Base-by-base conservation (phyloP, 2,329 filamentous ascomycete species). In the Fusarium sp. region DNA sequence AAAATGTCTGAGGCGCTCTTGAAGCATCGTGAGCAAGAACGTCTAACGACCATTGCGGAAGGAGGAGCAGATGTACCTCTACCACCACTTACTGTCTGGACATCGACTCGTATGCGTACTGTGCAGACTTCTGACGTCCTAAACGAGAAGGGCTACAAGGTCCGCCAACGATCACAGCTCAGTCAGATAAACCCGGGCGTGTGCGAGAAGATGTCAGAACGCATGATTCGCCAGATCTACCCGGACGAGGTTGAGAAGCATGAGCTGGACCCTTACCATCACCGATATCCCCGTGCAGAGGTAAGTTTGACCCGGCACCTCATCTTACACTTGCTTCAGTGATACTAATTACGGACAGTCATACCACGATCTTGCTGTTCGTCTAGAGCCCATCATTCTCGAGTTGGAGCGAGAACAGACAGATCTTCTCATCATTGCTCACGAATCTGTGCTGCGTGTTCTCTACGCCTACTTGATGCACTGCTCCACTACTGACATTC, bases 381-480 rank as follows among this genome's bases (percentile, higher is more conserved):
- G 96, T 22, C 88, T 99, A 46, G 96, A 99, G 78, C 96, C 96
- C 40, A 97, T 99, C 75, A 99, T 99, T 75, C 87, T 99, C 30
- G 96, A 99, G 78, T 87, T 99, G 15, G 96, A 99, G 82, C 90
- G 96, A 43, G 96, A 99, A 81, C 93, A 97, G 73, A 97, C 96
- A 70, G 96, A 99, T 77, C 86, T 99, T n/a, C 87, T 99, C 53
- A 97, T 99, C 76, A 97, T 99, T 71, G 96, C 96, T 1, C 96
- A 99, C 78, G 96, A 99, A 79, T 97, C 93, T 51, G 96, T 99
- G n/a, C 86, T 99, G 46, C 92, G 96, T 43, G 96, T 99, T 23
- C 86, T 99, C 5, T 99, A 99, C 77, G 94, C 94, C 23, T 99
- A 99, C 79, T 85, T 99, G 39, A 99, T 99, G 96, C 96, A 97